Conservation (phyloP, 148 eudicot species). For the Spergularia bocconei region DNA sequence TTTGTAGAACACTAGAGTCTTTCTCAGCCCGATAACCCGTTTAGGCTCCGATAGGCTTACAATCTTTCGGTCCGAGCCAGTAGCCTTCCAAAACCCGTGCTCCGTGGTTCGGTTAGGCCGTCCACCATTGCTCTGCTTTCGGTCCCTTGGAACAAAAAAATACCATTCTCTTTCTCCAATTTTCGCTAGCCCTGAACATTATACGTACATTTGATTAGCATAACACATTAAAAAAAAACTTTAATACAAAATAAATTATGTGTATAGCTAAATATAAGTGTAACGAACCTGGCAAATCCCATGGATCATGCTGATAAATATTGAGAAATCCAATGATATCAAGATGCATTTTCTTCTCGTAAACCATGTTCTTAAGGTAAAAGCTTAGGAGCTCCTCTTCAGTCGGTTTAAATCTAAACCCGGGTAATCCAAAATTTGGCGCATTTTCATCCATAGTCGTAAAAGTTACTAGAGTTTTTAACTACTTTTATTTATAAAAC, state of each 20-base stretch:
- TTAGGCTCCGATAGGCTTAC: conserved; percentile 48
- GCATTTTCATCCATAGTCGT: conserved; percentile 39
- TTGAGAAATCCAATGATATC: conserved; percentile 63
- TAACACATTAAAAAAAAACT: no score
- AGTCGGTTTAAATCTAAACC: conserved; percentile 85
- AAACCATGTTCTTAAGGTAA: conserved; percentile 56
- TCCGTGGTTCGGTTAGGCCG: conserved; percentile 84
- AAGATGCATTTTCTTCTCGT: conserved; percentile 38
- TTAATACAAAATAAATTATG: background rate
- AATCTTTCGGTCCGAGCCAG: conserved; percentile 80
- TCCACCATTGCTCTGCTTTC: conserved; percentile 64
- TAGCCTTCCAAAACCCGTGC: conserved; percentile 91
- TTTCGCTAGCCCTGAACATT: conserved; percentile 57
- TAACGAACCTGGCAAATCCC: conserved; percentile 60
- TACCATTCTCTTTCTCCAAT: conserved; percentile 93
- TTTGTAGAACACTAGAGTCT: conserved; percentile 76
- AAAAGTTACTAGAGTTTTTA: no score
- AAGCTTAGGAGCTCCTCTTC: conserved; percentile 80
- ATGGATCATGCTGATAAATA: conserved; percentile 69
- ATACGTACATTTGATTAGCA: background rate
- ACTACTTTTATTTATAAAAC: no score
- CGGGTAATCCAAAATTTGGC: conserved; percentile 52
- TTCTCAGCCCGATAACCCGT: conserved; percentile 57
- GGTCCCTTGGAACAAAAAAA: conserved; percentile 83
- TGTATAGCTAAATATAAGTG: background rate